Conservation (phyloP, 768 basidiomycete genomes). For the Lactifluus echinatus region DNA sequence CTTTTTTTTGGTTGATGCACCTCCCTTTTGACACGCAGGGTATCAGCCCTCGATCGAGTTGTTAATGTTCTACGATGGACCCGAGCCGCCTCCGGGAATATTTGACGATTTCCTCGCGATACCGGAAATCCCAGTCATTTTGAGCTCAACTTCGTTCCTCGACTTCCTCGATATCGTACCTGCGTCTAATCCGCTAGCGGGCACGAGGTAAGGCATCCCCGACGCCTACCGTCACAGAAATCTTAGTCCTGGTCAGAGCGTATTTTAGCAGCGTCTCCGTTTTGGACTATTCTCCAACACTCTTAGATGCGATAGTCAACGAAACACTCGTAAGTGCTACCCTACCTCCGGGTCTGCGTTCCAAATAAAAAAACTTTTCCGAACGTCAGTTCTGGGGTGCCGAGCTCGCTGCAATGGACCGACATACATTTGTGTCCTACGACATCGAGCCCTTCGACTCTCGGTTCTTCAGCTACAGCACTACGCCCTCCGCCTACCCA, state of each 20-base stretch:
- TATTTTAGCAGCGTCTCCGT: conserved; percentile 7
- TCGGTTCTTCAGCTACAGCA: background rate
- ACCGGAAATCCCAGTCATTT: background rate
- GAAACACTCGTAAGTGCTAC: conserved; percentile 2
- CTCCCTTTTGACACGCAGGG: background rate
- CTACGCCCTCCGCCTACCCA: conserved; percentile 15
- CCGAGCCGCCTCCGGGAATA: conserved; percentile 16
- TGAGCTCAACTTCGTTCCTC: background rate
- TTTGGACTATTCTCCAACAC: background rate
- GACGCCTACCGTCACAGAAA: too few species aligned
- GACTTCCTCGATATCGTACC: background rate
- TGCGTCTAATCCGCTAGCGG: background rate
- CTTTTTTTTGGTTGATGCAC: background rate
- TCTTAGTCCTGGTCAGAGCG: background rate
- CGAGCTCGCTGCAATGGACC: background rate
- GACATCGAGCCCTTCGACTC: conserved; percentile 16
- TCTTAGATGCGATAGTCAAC: background rate
- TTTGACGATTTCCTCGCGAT: conserved; percentile 20
- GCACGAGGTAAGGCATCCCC: background rate
- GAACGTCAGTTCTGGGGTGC: background rate
- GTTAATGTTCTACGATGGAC: conserved; percentile 23
- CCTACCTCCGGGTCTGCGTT: background rate
- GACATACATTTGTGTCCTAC: background rate
- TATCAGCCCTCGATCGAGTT: background rate
- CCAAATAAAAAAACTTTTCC: background rate